phyloP scores from a whole-genome alignment of 2,329 filamentous ascomycete genomes.

The Aplosporella prunicola region DNA sequence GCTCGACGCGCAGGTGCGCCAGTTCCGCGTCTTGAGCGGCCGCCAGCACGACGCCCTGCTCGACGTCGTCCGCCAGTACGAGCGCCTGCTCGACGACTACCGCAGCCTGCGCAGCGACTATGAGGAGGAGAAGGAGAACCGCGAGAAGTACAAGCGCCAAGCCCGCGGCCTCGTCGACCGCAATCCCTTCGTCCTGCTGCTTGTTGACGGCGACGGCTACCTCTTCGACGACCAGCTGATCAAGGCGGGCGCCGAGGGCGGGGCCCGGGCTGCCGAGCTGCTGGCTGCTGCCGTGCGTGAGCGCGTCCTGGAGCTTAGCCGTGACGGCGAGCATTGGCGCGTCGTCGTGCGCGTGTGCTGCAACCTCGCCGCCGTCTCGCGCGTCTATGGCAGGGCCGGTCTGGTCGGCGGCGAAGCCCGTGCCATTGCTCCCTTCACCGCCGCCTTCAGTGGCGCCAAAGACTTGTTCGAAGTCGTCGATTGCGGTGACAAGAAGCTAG shows the following conservation, averaged over 20 bases:
- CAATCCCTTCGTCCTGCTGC: slow-evolving; percentile 51
- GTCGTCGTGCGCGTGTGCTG: slow-evolving; percentile 49
- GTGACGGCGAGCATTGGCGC: slow-evolving; percentile 41
- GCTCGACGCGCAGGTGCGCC: slow-evolving; percentile 7
- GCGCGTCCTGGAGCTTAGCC: slow-evolving; percentile 29
- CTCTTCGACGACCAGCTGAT: slow-evolving; percentile 44
- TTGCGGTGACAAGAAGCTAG: slow-evolving; percentile 50
- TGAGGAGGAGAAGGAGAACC: slow-evolving; percentile 12
- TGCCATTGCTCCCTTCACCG: slow-evolving; percentile 46
- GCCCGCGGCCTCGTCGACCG: slow-evolving; percentile 31
- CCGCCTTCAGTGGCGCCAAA: slow-evolving; percentile 49
- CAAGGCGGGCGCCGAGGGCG: slow-evolving; percentile 42
- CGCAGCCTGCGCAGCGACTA: slow-evolving; percentile 9
- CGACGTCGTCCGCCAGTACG: slow-evolving; percentile 10
- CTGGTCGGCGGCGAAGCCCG: slow-evolving; percentile 47
- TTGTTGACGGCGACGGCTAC: slow-evolving; percentile 56
- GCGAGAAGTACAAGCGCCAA: slow-evolving; percentile 12
- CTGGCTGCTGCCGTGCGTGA: slow-evolving; percentile 44
- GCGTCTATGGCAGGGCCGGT: slow-evolving; percentile 39
- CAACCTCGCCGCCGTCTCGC: slow-evolving; percentile 46
- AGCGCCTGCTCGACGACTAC: slow-evolving; percentile 8
- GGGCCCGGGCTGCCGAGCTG: slow-evolving; percentile 45
- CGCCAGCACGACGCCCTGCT: slow-evolving; percentile 8
- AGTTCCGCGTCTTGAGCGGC: slow-evolving; percentile 4
- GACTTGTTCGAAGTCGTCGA: slow-evolving; percentile 54